Percentiles rank a stretch among this genome's conserved stretches.
Evolutionary conservation across 257 asterid genomes (phyloP).

Genomic region (Handroanthus guayacan): DNA sequence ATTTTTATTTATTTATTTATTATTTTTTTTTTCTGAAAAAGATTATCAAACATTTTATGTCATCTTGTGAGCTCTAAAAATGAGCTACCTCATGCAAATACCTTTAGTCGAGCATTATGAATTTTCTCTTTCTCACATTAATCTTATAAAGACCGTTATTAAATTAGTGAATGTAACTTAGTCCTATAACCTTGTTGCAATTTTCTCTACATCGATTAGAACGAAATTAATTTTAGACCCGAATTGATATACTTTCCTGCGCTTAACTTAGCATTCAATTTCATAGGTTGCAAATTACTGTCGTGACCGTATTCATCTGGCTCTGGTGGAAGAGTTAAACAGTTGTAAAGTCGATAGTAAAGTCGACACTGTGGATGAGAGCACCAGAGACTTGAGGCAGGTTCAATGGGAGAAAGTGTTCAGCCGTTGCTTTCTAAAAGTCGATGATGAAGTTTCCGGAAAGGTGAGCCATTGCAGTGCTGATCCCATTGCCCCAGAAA

Average conservation of each 20-base stretch:
- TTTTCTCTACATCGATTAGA: not conserved
- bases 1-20: too few relatives aligned
- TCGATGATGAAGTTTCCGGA: slow-evolving; percentile 84
- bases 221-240: not conserved
- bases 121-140: too few relatives aligned
- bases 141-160: not conserved
- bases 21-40: too few relatives aligned
- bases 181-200: not conserved
- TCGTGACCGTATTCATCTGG: slow-evolving; percentile 72
- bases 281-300: slow-evolving; percentile 87
- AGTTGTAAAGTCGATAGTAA: slow-evolving; percentile 38
- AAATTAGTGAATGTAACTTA: not conserved
- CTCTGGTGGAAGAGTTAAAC: slow-evolving; percentile 68
- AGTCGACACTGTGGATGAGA: slow-evolving; percentile 43
- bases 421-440: slow-evolving; percentile 67
- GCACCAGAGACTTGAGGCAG: slow-evolving; percentile 56
- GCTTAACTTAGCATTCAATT: slow-evolving; percentile 8
- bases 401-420: slow-evolving; percentile 76
- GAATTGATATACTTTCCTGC: not conserved
- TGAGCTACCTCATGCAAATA: too few relatives aligned
- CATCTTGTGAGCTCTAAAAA: too few relatives aligned
- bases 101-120: too few relatives aligned
- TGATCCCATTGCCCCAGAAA: slow-evolving; percentile 76
- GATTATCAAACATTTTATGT: too few relatives aligned
- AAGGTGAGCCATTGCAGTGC: slow-evolving; percentile 36